Conservation (phyloP, 495 filamentous ascomycete genomes). For the Annulohypoxylon nitens region DNA sequence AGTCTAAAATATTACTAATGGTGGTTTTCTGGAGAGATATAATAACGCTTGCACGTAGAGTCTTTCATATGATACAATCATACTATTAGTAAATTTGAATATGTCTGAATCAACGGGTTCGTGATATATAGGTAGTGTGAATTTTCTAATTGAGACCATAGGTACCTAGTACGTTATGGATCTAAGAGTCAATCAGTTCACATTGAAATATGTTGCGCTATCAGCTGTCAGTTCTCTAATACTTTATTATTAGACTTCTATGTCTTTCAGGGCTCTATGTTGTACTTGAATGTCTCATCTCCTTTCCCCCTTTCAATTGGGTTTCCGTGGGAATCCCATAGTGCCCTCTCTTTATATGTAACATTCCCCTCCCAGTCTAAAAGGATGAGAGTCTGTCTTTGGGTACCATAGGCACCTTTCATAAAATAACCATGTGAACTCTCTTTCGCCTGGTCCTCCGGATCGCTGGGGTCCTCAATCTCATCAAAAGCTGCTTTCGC, state of each 20-base stretch:
- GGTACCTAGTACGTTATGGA: not conserved
- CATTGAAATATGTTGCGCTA: not conserved
- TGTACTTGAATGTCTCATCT: slow-evolving; percentile 74
- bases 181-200: not conserved
- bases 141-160: not conserved
- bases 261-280: slow-evolving; percentile 65
- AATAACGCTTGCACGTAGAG: no score
- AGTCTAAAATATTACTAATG: not conserved
- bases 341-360: slow-evolving; percentile 84
- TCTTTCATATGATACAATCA: not conserved
- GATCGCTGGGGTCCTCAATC: slow-evolving; percentile 48
- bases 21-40: no score
- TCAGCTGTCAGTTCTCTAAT: not conserved
- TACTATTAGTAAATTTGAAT: not conserved
- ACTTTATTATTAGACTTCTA: slow-evolving; percentile 15
- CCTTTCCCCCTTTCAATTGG: slow-evolving; percentile 70
- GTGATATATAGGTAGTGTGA: no score
- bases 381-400: slow-evolving; percentile 89
- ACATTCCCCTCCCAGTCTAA: slow-evolving; percentile 81
- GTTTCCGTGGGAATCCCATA: slow-evolving; percentile 77
- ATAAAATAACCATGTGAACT: slow-evolving; percentile 57
- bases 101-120: not conserved
- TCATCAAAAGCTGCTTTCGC: slow-evolving; percentile 49
- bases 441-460: slow-evolving; percentile 33
- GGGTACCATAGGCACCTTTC: slow-evolving; percentile 86